Conservation (phyloP, 208 protist species). For the Trypanosoma lewisi region DNA sequence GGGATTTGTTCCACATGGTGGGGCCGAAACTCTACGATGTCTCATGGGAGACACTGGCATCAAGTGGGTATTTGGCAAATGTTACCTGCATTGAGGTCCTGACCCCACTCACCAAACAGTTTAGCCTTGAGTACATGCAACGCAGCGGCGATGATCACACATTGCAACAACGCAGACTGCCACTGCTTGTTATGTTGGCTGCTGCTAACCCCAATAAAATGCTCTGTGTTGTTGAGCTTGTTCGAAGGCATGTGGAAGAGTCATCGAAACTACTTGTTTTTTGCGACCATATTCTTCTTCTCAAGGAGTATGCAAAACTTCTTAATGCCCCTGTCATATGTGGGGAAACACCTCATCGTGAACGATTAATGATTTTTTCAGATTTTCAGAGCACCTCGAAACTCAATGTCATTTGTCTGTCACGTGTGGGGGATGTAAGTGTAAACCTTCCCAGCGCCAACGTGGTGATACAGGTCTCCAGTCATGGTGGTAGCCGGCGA, state of each 20-base stretch:
- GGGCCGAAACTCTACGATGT: constrained; percentile 99
- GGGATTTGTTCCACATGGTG: constrained; percentile 98
- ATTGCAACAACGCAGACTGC: constrained; percentile 26
- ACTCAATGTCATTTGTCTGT: constrained; percentile 96
- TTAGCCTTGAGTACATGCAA: constrained; percentile 90
- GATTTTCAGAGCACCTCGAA: constrained; percentile 91
- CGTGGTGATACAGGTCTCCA: constrained; percentile 99
- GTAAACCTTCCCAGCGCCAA: constrained; percentile 99
- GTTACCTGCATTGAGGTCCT: constrained; percentile 98
- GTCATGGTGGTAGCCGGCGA: constrained; percentile 94
- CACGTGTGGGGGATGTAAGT: constrained; percentile 95
- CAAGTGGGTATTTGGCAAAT: constrained; percentile 94
- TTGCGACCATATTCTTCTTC: constrained; percentile 96
- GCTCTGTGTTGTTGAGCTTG: constrained; percentile 88
- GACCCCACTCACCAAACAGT: constrained; percentile 96
- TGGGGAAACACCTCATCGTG: constrained; percentile 91
- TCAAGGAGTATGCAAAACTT: constrained; percentile 93
- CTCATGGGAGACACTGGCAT: constrained; percentile 98
- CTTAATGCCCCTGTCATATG: constrained; percentile 92
- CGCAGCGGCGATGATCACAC: constrained; percentile 34
- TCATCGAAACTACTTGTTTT: constrained; percentile 99
- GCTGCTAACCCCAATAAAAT: constrained; percentile 91
- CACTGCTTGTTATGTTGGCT: constrained; percentile 73
- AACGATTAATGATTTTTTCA: constrained; percentile 93
- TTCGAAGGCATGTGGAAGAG: constrained; percentile 88